These are phyloP conservation scores for Physcomitrium patens DNA, from an alignment of 225 moss, liverwort and hornwort genomes.

Conservation along the genomic window DNA sequence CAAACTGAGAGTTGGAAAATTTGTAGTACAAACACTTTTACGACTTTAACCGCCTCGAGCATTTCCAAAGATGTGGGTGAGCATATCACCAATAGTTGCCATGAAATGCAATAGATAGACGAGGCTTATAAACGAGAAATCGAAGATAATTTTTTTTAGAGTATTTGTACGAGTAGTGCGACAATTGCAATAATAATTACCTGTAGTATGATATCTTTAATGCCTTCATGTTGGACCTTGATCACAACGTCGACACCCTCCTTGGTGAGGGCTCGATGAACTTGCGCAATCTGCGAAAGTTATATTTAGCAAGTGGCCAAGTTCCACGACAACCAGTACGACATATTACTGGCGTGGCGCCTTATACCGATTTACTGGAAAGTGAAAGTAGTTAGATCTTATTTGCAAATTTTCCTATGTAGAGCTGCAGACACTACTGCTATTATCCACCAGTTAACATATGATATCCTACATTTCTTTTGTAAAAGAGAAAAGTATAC, in stretches of 20 bases:
- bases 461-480: background rate
- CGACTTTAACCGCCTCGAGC: background rate
- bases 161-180: background rate
- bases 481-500: background rate
- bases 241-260: conserved; percentile 86
- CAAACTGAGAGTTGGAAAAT: conserved; percentile 8
- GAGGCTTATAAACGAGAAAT: conserved; percentile 3
- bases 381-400: background rate
- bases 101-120: background rate
- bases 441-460: background rate
- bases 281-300: conserved; percentile 87
- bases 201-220: conserved; percentile 87
- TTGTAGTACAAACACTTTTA: background rate
- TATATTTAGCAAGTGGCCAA: conserved; percentile 24
- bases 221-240: conserved; percentile 88
- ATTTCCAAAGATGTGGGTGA: background rate
- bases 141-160: conserved; percentile 6
- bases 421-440: background rate
- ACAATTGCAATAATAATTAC: conserved; percentile 28
- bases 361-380: background rate
- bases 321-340: background rate
- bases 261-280: conserved; percentile 85
- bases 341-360: conserved; percentile 4
- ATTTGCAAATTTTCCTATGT: background rate
- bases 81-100: background rate